Base-by-base conservation (phyloP, 106 monocot genomes). In the Chionographis japonica region DNA sequence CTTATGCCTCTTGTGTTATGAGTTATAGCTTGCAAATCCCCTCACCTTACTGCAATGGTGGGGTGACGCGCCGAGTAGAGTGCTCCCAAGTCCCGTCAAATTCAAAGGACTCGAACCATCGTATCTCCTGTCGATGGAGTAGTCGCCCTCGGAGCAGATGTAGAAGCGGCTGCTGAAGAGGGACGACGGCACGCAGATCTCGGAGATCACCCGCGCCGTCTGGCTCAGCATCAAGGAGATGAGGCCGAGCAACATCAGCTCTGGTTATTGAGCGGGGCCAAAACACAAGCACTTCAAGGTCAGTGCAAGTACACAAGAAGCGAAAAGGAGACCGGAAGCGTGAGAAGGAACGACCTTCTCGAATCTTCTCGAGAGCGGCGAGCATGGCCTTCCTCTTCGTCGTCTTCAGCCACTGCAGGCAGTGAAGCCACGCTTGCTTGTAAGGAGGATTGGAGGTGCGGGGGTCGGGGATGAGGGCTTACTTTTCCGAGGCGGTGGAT, bases 301-400 rank as follows among this genome's bases (percentile, higher is more conserved):
- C 53, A 56, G 49, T 19, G 7, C 4, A 9, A 64, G 4, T 39
- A 11, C 54, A 58, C n/a, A 18, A 11, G 8, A 52, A 55, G 40
- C 8, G 56, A 36, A 41, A 15, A 12, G 8, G 16, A 59, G 4
- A 7, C 13, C 12, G 16, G 11, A 9, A 9, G 13, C 41, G 40
- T 3, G 12, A 52, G 13, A 6, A 3, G 37, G 2, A 40, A 10
- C n/a, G 14, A 84, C 92, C 92, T 81, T 93, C 86, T 1, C 89
- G 75, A 17, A 93, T 89, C 77, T 93, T 93, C 77, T 93, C 86
- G 6, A 89, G 74, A 12, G 89, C 75, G 40, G 89, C 93, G 63
- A 89, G 74, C 79, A 93, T 89, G 27, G 93, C 93, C 80, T 93
- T 93, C 66, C 93, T 66, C 86, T 86, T 93, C 12, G 89, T 93